These are phyloP conservation scores for Calophaca sinica DNA, from an alignment of 306 rosid genomes.

Conservation along the genomic window DNA sequence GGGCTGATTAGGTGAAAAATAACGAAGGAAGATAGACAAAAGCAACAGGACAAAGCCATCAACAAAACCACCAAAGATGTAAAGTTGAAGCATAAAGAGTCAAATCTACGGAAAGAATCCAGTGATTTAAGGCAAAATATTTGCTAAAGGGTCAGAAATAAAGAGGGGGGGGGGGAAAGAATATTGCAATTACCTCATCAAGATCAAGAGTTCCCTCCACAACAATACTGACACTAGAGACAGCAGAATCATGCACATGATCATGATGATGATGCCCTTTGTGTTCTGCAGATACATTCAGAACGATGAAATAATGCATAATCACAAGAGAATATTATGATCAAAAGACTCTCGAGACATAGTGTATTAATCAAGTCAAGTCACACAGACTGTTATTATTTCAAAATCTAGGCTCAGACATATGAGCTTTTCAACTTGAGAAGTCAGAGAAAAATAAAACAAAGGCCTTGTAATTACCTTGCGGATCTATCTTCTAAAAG, in stretches of 20 bases:
- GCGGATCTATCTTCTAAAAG: too few relatives aligned
- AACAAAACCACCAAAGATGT: slow-evolving; percentile 15
- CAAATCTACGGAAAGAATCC: too few relatives aligned
- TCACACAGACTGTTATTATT: background rate
- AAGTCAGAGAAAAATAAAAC: too few relatives aligned
- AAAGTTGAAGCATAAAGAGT: background rate
- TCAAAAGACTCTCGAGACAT: background rate
- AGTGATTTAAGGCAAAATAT: too few relatives aligned
- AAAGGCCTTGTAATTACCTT: too few relatives aligned
- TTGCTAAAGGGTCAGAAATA: too few relatives aligned
- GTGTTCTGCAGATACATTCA: slow-evolving; percentile 56
- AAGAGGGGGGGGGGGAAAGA: background rate
- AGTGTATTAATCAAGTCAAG: slow-evolving; percentile 3
- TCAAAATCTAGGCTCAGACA: background rate
- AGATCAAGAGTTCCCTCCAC: slow-evolving; percentile 84
- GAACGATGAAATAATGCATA: slow-evolving; percentile 37
- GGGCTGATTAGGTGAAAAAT: background rate
- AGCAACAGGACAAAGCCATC: background rate
- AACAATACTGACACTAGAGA: slow-evolving; percentile 84
- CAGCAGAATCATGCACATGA: slow-evolving; percentile 82
- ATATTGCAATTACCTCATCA: slow-evolving; percentile 68
- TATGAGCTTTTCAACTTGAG: too few relatives aligned
- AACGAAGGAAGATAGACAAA: slow-evolving; percentile 1
- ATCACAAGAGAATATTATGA: slow-evolving; percentile 9
- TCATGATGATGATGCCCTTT: slow-evolving; percentile 66